Conservation (phyloP, 2,329 filamentous ascomycete species). For the Arachnomyces sp. region DNA sequence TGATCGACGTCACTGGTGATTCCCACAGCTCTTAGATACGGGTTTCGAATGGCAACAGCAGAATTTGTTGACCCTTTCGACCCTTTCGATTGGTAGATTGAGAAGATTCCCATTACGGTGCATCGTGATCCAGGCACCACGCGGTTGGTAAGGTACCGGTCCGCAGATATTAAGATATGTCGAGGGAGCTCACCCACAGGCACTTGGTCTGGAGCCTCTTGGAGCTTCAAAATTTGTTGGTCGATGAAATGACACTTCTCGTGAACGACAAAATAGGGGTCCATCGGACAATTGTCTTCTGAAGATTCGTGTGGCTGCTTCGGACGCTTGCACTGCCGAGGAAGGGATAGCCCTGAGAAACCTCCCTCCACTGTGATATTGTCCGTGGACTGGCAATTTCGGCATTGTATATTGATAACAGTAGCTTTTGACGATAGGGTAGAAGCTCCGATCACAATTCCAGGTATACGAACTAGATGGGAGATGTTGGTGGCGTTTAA, state of each 20-base stretch:
- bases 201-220: conserved; percentile 94
- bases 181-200: conserved; percentile 91
- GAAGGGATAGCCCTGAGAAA: conserved; percentile 78
- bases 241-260: conserved; percentile 93
- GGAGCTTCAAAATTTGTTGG: conserved; percentile 94
- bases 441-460: conserved; percentile 94
- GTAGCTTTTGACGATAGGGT: conserved; percentile 96
- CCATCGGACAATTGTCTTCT: conserved; percentile 71
- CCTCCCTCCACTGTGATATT: conserved; percentile 69
- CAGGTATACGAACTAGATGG: conserved; percentile 89
- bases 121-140: conserved; percentile 93
- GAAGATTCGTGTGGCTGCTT: conserved; percentile 55
- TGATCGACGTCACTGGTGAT: conserved; percentile 87
- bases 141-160: conserved; percentile 87
- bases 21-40: conserved; percentile 85
- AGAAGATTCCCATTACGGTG: conserved; percentile 94
- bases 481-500: conserved; percentile 89
- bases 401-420: conserved; percentile 74
- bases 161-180: conserved; percentile 93
- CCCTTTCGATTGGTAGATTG: conserved; percentile 90
- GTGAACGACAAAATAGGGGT: conserved; percentile 92
- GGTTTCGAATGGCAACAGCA: conserved; percentile 90
- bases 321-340: conserved; percentile 63
- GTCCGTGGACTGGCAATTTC: conserved; percentile 68
- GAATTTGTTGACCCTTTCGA: conserved; percentile 66